These are phyloP conservation scores for Linnemannia hyalina DNA, from an alignment of 192 early-diverging fungal species.

Conservation along the genomic window DNA sequence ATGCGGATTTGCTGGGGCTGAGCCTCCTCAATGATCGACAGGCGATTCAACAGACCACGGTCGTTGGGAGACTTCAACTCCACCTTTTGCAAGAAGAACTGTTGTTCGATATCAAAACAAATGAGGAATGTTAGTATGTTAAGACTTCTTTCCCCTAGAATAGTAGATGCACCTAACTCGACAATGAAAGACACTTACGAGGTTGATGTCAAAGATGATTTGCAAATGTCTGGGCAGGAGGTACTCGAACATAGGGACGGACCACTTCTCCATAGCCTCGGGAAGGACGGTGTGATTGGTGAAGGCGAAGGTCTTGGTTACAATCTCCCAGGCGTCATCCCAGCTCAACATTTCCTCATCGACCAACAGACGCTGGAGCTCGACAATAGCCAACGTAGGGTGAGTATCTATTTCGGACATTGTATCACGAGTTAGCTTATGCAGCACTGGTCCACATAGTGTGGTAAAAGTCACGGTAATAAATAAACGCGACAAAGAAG, in stretches of 20 bases:
- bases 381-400: conserved; percentile 94
- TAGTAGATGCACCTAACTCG: background rate
- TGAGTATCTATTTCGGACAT: conserved; percentile 81
- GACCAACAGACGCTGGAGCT: conserved; percentile 92
- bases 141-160: background rate
- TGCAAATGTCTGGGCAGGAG: conserved; percentile 97
- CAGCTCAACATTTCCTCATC: conserved; percentile 91
- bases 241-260: conserved; percentile 93
- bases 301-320: conserved; percentile 92
- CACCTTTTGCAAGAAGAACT: conserved; percentile 95
- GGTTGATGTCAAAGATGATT: conserved; percentile 99
- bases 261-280: conserved; percentile 98
- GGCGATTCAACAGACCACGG: conserved; percentile 84
- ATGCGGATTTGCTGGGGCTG: conserved; percentile 95
- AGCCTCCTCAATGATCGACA: conserved; percentile 96
- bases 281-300: conserved; percentile 99
- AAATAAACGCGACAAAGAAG: background rate
- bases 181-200: conserved; percentile 54
- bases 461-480: background rate
- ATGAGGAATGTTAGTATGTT: background rate
- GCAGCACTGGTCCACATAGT: background rate
- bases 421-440: background rate
- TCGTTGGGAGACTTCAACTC: conserved; percentile 90
- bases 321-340: conserved; percentile 97
- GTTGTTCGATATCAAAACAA: background rate